Conservation (phyloP, 2,329 filamentous ascomycete genomes). For the Gnomoniopsis smithogilvyi region DNA sequence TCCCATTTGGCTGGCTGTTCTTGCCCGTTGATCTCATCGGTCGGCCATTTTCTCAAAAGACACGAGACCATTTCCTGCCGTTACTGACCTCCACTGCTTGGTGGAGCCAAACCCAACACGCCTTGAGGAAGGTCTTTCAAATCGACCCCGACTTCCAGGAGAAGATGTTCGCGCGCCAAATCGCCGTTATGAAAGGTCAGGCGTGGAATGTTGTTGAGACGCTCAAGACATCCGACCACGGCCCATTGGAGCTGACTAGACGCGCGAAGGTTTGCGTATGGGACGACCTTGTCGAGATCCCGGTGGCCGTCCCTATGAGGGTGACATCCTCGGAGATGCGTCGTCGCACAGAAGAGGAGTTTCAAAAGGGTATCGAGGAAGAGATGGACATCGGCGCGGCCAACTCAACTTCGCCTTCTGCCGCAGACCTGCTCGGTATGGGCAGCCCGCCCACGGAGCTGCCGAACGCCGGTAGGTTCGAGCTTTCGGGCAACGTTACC, state of each 20-base stretch:
- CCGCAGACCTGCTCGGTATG: slow-evolving; percentile 69
- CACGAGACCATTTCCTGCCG: slow-evolving; percentile 91
- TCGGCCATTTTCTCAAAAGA: slow-evolving; percentile 91
- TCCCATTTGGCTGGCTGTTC: slow-evolving; percentile 98
- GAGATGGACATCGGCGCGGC: slow-evolving; percentile 88
- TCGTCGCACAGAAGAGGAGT: slow-evolving; percentile 53
- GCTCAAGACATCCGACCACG: slow-evolving; percentile 86
- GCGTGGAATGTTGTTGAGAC: slow-evolving; percentile 99
- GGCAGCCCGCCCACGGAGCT: slow-evolving; percentile 61
- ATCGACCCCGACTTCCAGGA: slow-evolving; percentile 96
- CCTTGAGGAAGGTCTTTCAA: slow-evolving; percentile 82
- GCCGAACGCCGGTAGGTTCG: slow-evolving; percentile 73
- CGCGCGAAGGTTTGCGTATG: slow-evolving; percentile 91
- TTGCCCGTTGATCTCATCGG: slow-evolving; percentile 94
- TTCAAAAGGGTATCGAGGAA: slow-evolving; percentile 60
- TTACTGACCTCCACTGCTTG: slow-evolving; percentile 90
- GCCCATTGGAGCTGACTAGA: slow-evolving; percentile 87
- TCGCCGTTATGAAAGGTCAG: slow-evolving; percentile 98
- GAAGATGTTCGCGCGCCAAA: slow-evolving; percentile 97
- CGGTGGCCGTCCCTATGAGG: slow-evolving; percentile 87
- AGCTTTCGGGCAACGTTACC: slow-evolving; percentile 48
- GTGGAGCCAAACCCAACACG: slow-evolving; percentile 93
- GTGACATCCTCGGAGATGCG: slow-evolving; percentile 81
- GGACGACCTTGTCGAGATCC: slow-evolving; percentile 96
- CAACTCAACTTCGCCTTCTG: slow-evolving; percentile 47